A percentile compares a stretch with the other conserved stretches of the same genome.
phyloP scores from a whole-genome alignment of 1,139 yeast species.

The Diutina neorugosa region DNA sequence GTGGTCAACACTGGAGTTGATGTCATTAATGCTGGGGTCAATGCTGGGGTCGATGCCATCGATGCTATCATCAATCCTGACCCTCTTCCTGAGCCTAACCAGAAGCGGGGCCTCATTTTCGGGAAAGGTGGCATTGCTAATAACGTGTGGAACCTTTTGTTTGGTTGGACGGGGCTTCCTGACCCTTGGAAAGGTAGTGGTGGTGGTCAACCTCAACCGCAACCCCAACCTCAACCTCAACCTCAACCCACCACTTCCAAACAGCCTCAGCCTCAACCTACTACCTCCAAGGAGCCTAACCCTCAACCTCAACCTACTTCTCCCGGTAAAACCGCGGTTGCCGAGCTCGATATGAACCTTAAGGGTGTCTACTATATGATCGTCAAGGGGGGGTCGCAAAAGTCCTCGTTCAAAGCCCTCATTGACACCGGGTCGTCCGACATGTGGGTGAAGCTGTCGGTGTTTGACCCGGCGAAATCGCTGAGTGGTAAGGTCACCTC shows the following conservation, averaged over 20 bases:
- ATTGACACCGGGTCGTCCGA: constrained; percentile 3
- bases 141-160: background rate
- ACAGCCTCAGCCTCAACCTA: background rate
- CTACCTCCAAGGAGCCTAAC: background rate
- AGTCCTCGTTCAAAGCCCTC: background rate
- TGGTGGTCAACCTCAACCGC: background rate
- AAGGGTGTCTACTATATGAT: constrained; percentile 2
- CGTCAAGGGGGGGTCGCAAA: background rate
- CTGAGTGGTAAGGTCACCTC: background rate
- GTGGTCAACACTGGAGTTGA: background rate
- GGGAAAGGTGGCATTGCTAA: background rate
- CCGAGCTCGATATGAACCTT: constrained; percentile 1
- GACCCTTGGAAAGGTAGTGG: constrained; percentile 2
- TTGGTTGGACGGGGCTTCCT: background rate
- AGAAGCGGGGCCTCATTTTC: background rate
- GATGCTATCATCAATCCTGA: background rate
- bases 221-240: background rate
- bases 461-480: background rate
- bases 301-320: background rate
- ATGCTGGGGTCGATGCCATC: background rate
- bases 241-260: background rate
- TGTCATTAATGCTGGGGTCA: background rate
- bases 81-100: too few relatives aligned
- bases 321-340: background rate
- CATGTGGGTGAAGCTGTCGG: background rate